Evolutionary conservation across 495 filamentous ascomycete genomes (phyloP).

Genomic region (Podospora comata): DNA sequence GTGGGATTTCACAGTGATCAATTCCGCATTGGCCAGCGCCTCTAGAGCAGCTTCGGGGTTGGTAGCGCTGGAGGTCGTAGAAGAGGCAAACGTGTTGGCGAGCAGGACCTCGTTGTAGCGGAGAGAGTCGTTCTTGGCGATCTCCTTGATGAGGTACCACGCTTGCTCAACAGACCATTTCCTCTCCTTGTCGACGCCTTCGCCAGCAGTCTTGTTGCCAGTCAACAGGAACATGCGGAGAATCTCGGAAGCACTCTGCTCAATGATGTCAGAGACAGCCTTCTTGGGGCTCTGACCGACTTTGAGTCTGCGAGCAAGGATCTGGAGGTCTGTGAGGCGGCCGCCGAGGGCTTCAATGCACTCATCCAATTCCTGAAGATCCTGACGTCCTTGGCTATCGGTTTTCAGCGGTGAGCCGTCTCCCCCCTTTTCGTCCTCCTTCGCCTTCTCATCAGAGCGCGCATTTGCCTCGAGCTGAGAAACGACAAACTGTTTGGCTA

Average conservation of each 20-base stretch:
- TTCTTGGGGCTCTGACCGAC: slow-evolving; percentile 79
- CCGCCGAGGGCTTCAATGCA: slow-evolving; percentile 82
- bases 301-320: slow-evolving; percentile 85
- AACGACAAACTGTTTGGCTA: slow-evolving; percentile 86
- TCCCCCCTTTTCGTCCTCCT: slow-evolving; percentile 14
- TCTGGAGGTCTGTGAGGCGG: slow-evolving; percentile 89
- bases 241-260: slow-evolving; percentile 83
- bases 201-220: slow-evolving; percentile 30
- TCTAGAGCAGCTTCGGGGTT: slow-evolving; percentile 69
- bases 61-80: slow-evolving; percentile 38
- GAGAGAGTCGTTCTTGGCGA: slow-evolving; percentile 59
- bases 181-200: slow-evolving; percentile 48
- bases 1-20: slow-evolving; percentile 70
- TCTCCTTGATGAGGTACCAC: slow-evolving; percentile 77
- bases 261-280: slow-evolving; percentile 86
- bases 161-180: slow-evolving; percentile 81
- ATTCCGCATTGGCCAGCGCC: slow-evolving; percentile 79
- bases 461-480: slow-evolving; percentile 62
- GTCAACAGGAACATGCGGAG: slow-evolving; percentile 83
- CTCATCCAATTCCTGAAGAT: slow-evolving; percentile 65
- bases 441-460: slow-evolving; percentile 20
- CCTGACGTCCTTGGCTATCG: slow-evolving; percentile 43
- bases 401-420: slow-evolving; percentile 12
- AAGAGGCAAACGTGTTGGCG: slow-evolving; percentile 63
- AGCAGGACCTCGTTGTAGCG: slow-evolving; percentile 82